Evolutionary conservation across 1,284 basidiomycete species (phyloP).

Genomic region (Cutaneotrichosporon spelunceum): DNA sequence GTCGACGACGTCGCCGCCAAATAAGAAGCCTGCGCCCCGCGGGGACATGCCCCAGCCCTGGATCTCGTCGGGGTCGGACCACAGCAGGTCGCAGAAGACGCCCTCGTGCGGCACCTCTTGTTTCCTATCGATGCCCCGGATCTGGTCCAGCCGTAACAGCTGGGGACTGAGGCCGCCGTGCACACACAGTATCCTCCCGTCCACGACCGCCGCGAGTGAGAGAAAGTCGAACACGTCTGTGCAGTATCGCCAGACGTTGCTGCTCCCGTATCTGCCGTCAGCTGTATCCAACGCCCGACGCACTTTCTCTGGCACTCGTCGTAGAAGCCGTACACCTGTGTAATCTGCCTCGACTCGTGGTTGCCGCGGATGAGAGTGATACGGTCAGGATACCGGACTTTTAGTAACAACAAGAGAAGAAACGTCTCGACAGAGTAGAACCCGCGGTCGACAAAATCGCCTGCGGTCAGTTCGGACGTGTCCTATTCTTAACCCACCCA

Average conservation of each 20-base stretch:
- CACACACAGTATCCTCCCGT: conserved; percentile 87
- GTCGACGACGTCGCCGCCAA: conserved; percentile 88
- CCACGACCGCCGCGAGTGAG: conserved; percentile 88
- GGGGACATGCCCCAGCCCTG: conserved; percentile 95
- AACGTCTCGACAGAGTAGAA: conserved; percentile 98
- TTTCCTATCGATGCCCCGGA: conserved; percentile 90
- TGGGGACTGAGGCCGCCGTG: conserved; percentile 92
- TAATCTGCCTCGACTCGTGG: conserved; percentile 98
- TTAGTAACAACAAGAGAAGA: conserved; percentile 86
- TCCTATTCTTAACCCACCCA: conserved; percentile 65
- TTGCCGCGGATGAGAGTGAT: conserved; percentile 97
- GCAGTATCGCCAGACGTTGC: conserved; percentile 96
- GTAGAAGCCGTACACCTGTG: conserved; percentile 98
- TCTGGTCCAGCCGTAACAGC: conserved; percentile 83
- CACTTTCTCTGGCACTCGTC: conserved; percentile 92
- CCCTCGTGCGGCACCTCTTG: conserved; percentile 99
- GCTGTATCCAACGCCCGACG: background rate
- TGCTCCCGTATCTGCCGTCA: conserved; percentile 66
- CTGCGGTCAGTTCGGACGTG: conserved; percentile 41
- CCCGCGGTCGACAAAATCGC: conserved; percentile 90
- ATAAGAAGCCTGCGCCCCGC: conserved; percentile 90
- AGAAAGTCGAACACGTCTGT: conserved; percentile 99
- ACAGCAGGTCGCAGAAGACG: conserved; percentile 95
- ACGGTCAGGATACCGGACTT: conserved; percentile 95
- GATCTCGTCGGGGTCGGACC: conserved; percentile 98